Evolutionary conservation across 768 basidiomycete species (phyloP), one percentile per base, ranked within the genome.

Genomic region (Russula dissimulans): DNA sequence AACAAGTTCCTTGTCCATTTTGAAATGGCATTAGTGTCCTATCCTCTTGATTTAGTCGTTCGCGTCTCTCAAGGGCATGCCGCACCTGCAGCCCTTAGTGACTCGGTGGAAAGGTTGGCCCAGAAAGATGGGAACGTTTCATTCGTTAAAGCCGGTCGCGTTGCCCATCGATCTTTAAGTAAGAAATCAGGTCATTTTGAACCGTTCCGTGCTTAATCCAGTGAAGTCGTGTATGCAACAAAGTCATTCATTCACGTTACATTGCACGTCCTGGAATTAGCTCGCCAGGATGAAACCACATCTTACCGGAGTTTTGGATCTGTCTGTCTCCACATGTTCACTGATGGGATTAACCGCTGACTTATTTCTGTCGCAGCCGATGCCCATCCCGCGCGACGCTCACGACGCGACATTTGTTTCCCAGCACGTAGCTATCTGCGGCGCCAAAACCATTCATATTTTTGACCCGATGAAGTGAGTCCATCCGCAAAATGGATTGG

Each of bases 311-410:
- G 78, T 1, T 87, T 81, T 66, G 87, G 87, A 43, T 81, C 86
- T 70, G 89, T 91, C 64, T 53, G 80, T 67, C 18, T 41, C 15
- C 10, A 15, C 41, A 22, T 39, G 49, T 60, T 59, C 56, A 11
- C 17, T 4, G 22, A 43, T 42, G 60, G 45, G 18, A 5, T 36
- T 6, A 32, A 18, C 9, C 60, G 11, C n/a, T 59, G 12, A 56
- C 44, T 14, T 14, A 1, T 61, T 43, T 52, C 15, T 17, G 17
- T 43, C 57, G 2, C 63, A 91, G 89, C 72, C 82, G 2, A 79
- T 85, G 11, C 85, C 82, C 64, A 78, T 91, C 49, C 85, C 90
- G 0, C 85, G 82, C 67, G 88, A 91, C 58, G 82, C 83, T 0
- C 78, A 79, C 56, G 79, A 83, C 56, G 73, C 90, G 31, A 80